Evolutionary conservation across 23 red algal species (phyloP).

Genomic region (Porphyridium purpureum): DNA sequence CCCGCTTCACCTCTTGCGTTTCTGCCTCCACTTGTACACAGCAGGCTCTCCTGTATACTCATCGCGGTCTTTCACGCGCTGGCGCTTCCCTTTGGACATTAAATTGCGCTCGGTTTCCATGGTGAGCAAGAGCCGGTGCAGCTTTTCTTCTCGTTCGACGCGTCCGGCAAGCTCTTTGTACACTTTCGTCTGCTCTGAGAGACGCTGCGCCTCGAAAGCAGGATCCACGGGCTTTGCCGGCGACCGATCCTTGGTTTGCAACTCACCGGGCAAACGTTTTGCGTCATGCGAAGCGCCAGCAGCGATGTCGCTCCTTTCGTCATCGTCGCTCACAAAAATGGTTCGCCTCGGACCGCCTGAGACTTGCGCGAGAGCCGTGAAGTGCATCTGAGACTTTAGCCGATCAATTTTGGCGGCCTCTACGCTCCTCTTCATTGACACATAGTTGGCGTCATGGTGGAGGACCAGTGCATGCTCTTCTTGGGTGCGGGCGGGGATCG

Average conservation of each 20-base stretch:
- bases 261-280: neutral
- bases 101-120: conserved; percentile 15
- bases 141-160: conserved; percentile 7
- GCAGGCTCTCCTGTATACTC: conserved; percentile 34
- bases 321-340: neutral
- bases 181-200: neutral
- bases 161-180: conserved; percentile 15
- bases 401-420: conserved; percentile 17
- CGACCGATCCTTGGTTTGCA: neutral
- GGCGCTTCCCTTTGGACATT: conserved; percentile 19
- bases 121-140: conserved; percentile 15
- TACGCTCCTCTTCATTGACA: conserved; percentile 17
- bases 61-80: conserved; percentile 6
- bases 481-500: too few relatives aligned
- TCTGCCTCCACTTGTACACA: conserved; percentile 39
- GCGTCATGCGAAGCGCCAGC: neutral
- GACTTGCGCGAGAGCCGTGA: too few relatives aligned
- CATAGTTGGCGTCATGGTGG: conserved; percentile 33
- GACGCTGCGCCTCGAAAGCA: neutral
- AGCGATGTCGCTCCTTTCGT: neutral
- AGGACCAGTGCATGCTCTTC: too few relatives aligned
- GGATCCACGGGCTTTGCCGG: neutral
- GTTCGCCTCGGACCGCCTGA: too few relatives aligned
- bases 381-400: conserved; percentile 25
- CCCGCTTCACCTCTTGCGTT: conserved; percentile 18